These are phyloP conservation scores for Cryptococcus amylolentus DNA, from an alignment of 1,284 basidiomycete genomes.

Conservation along the genomic window DNA sequence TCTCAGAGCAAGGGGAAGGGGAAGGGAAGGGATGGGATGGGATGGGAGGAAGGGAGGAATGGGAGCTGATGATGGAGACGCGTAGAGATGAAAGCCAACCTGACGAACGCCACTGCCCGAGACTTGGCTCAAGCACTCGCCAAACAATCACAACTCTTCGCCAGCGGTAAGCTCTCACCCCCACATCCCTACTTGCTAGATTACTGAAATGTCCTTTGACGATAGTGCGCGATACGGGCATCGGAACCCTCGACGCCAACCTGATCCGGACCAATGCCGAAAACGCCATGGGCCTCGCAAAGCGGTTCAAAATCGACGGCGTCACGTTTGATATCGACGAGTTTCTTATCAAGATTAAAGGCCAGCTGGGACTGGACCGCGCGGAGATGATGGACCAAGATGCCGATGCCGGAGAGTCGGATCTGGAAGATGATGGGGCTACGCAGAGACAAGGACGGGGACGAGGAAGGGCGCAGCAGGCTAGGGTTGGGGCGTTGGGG, in stretches of 20 bases:
- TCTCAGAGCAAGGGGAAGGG: neutral
- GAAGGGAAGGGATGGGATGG: neutral
- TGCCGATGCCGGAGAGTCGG: slow-evolving; percentile 9
- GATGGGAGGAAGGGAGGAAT: no score
- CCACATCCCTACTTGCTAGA: neutral
- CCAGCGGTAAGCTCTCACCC: slow-evolving; percentile 13
- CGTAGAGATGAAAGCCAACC: slow-evolving; percentile 31
- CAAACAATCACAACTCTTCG: slow-evolving; percentile 24
- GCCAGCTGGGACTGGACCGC: slow-evolving; percentile 31
- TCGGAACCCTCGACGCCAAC: slow-evolving; percentile 49
- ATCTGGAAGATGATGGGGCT: slow-evolving; percentile 30
- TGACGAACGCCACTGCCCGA: slow-evolving; percentile 24
- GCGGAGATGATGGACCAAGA: slow-evolving; percentile 22
- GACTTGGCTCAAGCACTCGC: slow-evolving; percentile 19
- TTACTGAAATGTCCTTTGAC: neutral
- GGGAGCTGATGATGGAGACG: neutral
- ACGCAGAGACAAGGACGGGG: neutral
- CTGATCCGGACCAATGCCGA: slow-evolving; percentile 32
- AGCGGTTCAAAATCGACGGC: slow-evolving; percentile 45
- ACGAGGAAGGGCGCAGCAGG: neutral
- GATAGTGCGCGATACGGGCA: slow-evolving; percentile 33
- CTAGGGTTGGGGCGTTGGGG: slow-evolving; percentile 27
- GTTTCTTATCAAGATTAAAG: slow-evolving; percentile 40
- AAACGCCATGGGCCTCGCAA: slow-evolving; percentile 32
- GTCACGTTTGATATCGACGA: slow-evolving; percentile 52